Evolutionary conservation across 179 eudicot species (phyloP).

Genomic region (Silene coronaria): DNA sequence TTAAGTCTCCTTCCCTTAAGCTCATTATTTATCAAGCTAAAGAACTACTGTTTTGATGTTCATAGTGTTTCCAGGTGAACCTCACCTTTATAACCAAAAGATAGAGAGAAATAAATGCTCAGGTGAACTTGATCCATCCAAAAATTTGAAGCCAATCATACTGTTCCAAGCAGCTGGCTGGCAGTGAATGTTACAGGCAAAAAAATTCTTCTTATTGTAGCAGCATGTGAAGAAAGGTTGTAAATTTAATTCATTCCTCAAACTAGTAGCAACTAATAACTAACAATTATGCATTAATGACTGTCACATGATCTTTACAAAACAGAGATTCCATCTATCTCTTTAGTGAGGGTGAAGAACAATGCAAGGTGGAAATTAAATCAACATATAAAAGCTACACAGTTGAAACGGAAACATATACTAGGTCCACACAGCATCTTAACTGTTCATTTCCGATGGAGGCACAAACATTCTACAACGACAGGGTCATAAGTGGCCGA

Average conservation of each 20-base stretch:
- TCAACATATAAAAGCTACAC: constrained; percentile 5
- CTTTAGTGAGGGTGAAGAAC: not conserved
- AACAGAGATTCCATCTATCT: not conserved
- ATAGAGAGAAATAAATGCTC: not conserved
- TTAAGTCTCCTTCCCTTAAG: not conserved
- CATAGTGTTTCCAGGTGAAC: not conserved
- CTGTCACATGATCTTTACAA: constrained; percentile 16
- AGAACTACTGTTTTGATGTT: not conserved
- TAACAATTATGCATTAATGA: constrained; percentile 13
- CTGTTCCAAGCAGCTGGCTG: not conserved
- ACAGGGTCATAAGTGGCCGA: not conserved
- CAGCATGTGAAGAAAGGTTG: constrained; percentile 8
- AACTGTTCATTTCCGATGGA: not conserved
- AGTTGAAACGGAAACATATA: constrained; percentile 6
- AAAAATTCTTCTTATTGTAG: not conserved
- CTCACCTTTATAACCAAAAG: not conserved
- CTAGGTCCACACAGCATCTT: constrained; percentile 3
- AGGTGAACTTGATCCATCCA: not conserved
- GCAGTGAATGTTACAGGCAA: not conserved
- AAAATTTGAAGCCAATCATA: not conserved
- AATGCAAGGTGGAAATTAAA: not conserved
- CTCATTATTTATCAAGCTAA: not conserved
- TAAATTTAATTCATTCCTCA: constrained; percentile 1
- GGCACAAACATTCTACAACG: not conserved
- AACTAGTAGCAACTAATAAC: constrained; percentile 12